phyloP scores from a whole-genome alignment of 345 rosid genomes.

The Cardamine chenopodiifolia region DNA sequence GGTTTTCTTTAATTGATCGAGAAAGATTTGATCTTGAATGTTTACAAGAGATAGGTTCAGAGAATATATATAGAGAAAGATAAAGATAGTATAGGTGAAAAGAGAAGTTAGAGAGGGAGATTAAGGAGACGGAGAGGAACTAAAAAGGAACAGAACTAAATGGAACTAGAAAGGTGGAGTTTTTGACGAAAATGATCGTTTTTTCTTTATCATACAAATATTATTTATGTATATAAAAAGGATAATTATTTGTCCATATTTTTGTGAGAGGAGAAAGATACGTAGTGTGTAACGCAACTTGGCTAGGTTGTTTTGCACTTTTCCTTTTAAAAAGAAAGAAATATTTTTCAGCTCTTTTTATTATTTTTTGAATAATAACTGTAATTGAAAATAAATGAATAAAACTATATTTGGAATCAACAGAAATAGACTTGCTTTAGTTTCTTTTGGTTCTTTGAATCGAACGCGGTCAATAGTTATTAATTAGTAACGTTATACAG shows the following conservation, averaged over 20 bases:
- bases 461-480: conserved; percentile 20
- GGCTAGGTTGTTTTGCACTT: conserved; percentile 47
- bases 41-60: conserved; percentile 32
- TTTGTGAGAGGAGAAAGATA: conserved; percentile 50
- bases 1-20: conserved; percentile 2
- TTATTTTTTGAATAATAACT: not conserved
- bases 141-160: conserved; percentile 42
- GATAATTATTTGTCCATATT: conserved; percentile 11
- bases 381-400: not conserved
- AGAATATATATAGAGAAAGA: conserved; percentile 32
- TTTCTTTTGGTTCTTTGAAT: conserved; percentile 30
- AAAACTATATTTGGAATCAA: conserved; percentile 5
- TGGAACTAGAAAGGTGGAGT: conserved; percentile 44
- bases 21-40: conserved; percentile 38
- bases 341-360: conserved; percentile 20
- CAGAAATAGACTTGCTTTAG: not conserved
- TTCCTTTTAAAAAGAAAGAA: conserved; percentile 26
- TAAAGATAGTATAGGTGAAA: conserved; percentile 38
- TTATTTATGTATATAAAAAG: not conserved
- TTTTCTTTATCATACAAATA: conserved; percentile 42
- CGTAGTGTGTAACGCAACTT: conserved; percentile 66
- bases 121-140: conserved; percentile 38
- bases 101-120: conserved; percentile 44
- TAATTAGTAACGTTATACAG: conserved; percentile 2
- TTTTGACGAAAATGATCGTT: conserved; percentile 46